Conservation (phyloP, 192 early-diverging fungal species). For the Coemansia reversa region DNA sequence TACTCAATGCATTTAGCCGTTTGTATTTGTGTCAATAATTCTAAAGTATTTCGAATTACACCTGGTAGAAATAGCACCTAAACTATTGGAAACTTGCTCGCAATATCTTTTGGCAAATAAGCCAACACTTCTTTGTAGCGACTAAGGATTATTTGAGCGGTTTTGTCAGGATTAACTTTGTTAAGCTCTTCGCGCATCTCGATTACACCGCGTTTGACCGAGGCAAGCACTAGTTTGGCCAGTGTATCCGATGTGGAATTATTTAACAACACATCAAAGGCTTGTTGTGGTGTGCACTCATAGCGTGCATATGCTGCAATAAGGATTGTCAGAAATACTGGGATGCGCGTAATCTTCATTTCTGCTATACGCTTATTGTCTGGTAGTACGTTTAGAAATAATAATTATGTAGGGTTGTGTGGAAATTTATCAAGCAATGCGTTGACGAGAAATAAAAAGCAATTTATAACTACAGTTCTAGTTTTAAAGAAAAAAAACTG, state of each 20-base stretch:
- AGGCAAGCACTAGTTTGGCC: conserved; percentile 18
- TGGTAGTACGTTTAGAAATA: not conserved
- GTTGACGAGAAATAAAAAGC: not conserved
- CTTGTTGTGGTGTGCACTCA: conserved; percentile 34
- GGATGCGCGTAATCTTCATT: conserved; percentile 20
- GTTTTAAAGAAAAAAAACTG: too few relatives aligned
- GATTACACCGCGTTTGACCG: conserved; percentile 15
- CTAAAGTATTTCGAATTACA: not conserved
- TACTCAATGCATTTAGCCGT: not conserved
- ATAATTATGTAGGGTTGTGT: not conserved
- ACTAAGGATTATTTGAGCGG: conserved; percentile 17
- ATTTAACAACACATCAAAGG: conserved; percentile 33
- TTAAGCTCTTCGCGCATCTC: conserved; percentile 10
- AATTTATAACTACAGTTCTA: not conserved
- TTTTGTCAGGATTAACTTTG: conserved; percentile 9
- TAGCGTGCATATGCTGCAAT: conserved; percentile 18
- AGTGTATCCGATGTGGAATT: conserved; percentile 20
- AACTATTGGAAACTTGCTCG: not conserved
- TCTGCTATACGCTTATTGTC: not conserved
- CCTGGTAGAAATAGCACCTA: not conserved
- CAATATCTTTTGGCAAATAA: conserved; percentile 11
- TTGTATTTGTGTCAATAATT: not conserved
- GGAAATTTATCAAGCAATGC: not conserved
- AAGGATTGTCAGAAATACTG: conserved; percentile 5
- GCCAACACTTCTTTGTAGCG: conserved; percentile 19